These are phyloP conservation scores for Colletotrichum magnum DNA, from an alignment of 2,329 filamentous ascomycete species.

Conservation along the genomic window DNA sequence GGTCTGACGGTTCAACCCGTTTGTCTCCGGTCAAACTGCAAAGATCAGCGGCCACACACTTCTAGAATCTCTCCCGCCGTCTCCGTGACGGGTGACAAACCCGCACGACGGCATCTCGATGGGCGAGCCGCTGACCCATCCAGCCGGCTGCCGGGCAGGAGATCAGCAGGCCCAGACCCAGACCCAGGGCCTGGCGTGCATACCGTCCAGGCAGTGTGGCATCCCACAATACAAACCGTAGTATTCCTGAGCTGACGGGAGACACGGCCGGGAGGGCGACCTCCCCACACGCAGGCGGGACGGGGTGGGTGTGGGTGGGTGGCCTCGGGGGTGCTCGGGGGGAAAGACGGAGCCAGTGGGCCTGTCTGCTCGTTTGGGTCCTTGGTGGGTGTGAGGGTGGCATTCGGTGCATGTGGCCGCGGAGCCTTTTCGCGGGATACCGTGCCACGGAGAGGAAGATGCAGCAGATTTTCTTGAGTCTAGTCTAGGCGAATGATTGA, in stretches of 20 bases:
- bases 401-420: conserved; percentile 1
- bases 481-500: too few species aligned
- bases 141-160: not conserved
- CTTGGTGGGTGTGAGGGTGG: too few species aligned
- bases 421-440: conserved; percentile 37
- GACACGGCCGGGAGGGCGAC: not conserved
- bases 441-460: too few species aligned
- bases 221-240: not conserved
- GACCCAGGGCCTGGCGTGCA: too few species aligned
- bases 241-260: conserved; percentile 7
- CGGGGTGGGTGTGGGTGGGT: too few species aligned
- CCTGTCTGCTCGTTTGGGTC: not conserved
- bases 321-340: conserved; percentile 8
- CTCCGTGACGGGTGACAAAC: too few species aligned
- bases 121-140: not conserved
- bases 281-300: not conserved
- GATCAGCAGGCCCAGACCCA: not conserved
- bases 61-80: too few species aligned
- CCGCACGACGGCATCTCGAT: not conserved
- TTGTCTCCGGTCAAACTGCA: too few species aligned
- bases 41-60: too few species aligned
- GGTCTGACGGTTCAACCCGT: too few species aligned
- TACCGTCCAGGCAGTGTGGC: not conserved
- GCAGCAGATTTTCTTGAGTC: too few species aligned
- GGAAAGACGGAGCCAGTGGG: conserved; percentile 19